A percentile compares a stretch with the other conserved stretches of the same genome.
These are phyloP conservation scores for Croton setiger DNA, from an alignment of 441 rosid genomes.

Conservation along the genomic window DNA sequence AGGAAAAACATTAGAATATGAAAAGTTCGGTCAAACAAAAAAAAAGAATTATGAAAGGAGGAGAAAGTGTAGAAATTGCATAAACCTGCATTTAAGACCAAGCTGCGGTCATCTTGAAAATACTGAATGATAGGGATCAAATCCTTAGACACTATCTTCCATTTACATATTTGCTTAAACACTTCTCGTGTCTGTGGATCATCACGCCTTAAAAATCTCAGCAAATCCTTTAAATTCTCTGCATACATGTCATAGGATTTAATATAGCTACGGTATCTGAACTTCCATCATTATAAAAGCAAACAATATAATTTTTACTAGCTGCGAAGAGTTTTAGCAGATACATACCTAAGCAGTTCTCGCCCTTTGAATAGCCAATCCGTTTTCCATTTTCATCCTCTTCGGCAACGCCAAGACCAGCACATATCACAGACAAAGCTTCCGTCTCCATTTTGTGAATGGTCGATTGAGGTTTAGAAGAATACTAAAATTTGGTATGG, in stretches of 20 bases:
- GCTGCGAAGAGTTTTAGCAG: background rate
- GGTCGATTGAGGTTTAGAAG: background rate
- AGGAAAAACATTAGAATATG: background rate
- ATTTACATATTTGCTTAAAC: conserved; percentile 90
- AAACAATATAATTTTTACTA: background rate
- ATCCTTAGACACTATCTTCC: conserved; percentile 82
- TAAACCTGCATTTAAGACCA: conserved; percentile 80
- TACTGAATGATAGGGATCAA: conserved; percentile 84
- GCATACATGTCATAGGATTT: conserved; percentile 1
- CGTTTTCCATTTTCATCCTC: conserved; percentile 52
- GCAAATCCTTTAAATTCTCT: conserved; percentile 84
- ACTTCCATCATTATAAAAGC: background rate
- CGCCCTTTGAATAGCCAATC: conserved; percentile 60
- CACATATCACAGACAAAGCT: conserved; percentile 70
- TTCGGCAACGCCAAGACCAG: conserved; percentile 60
- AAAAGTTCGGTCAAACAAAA: background rate
- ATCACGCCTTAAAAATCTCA: conserved; percentile 85
- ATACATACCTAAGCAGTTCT: conserved; percentile 58
- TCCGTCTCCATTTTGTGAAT: conserved; percentile 45
- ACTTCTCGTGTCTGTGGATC: conserved; percentile 83
- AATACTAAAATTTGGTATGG: background rate
- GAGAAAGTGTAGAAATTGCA: background rate
- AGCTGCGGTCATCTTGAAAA: conserved; percentile 57
- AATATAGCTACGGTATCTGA: background rate
- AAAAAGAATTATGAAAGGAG: background rate